Evolutionary conservation across 2,329 filamentous ascomycete species (phyloP).

Genomic region (Rugonectria rugulosa): DNA sequence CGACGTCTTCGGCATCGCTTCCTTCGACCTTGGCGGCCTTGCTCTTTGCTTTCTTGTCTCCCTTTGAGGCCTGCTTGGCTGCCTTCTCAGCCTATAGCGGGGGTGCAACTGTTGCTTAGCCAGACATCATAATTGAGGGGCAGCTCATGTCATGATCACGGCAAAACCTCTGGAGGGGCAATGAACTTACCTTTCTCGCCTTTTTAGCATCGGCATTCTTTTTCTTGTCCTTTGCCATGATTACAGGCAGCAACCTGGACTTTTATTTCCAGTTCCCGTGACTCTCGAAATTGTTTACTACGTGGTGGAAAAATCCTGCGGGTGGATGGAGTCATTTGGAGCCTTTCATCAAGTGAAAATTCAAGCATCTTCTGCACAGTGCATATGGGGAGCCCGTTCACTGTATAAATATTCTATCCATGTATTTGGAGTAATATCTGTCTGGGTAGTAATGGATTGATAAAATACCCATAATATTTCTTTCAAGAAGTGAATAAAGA

Average conservation of each 20-base stretch:
- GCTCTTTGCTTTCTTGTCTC: conserved; percentile 81
- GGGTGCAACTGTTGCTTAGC: conserved; percentile 25
- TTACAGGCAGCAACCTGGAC: conserved; percentile 1
- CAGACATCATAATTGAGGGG: too few relatives aligned
- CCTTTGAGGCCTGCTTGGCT: conserved; percentile 86
- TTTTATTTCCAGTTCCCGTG: conserved; percentile 12
- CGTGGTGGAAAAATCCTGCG: conserved; percentile 35
- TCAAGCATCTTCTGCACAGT: conserved; percentile 33
- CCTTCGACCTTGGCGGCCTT: conserved; percentile 77
- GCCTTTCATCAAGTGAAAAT: conserved; percentile 41
- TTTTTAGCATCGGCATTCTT: conserved; percentile 58
- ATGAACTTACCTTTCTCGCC: conserved; percentile 55
- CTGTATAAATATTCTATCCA: conserved; percentile 12
- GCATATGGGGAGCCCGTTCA: background rate
- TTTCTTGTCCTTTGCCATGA: conserved; percentile 63
- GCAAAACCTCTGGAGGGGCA: conserved; percentile 32
- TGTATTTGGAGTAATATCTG: too few relatives aligned
- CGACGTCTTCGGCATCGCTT: conserved; percentile 90
- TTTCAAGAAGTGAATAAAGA: too few relatives aligned
- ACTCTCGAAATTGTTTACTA: conserved; percentile 18
- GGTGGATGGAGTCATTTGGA: conserved; percentile 34
- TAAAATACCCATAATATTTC: too few relatives aligned
- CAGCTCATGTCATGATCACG: conserved; percentile 23
- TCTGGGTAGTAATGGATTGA: too few relatives aligned
- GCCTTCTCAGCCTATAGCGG: conserved; percentile 64